These are phyloP conservation scores for Trichoderma atrobrunneum DNA, from an alignment of 2,329 filamentous ascomycete species.

Conservation along the genomic window DNA sequence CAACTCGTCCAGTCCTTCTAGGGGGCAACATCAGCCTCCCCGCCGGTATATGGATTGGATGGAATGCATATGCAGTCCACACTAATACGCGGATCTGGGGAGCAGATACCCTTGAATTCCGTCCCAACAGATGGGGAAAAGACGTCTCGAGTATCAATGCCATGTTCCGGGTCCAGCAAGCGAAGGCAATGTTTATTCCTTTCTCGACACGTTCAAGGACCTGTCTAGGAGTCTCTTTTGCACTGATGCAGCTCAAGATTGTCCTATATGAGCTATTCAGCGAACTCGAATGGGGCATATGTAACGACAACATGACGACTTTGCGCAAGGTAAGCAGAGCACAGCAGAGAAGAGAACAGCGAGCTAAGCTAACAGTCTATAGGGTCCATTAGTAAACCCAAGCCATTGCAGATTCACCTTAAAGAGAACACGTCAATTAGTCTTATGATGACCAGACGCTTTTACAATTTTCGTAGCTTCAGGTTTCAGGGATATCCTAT, in stretches of 20 bases:
- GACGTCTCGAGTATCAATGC: not conserved
- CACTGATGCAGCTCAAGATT: not conserved
- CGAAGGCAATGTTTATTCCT: not conserved
- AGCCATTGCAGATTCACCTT: not conserved
- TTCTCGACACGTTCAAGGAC: not conserved
- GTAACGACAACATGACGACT: not conserved
- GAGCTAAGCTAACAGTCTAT: not conserved
- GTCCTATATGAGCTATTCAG: not conserved
- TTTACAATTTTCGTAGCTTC: too few relatives aligned
- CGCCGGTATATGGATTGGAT: not conserved
- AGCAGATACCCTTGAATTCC: not conserved
- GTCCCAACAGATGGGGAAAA: not conserved
- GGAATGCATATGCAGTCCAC: not conserved
- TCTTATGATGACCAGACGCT: not conserved
- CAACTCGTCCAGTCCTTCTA: not conserved
- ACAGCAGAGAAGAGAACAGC: not conserved
- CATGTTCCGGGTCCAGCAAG: not conserved
- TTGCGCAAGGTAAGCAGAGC: not conserved
- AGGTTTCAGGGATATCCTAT: too few relatives aligned
- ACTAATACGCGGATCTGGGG: not conserved
- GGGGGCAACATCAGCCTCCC: not conserved
- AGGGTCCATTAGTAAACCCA: not conserved
- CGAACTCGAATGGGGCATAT: not conserved
- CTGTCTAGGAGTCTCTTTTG: not conserved
- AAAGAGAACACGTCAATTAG: rapidly evolving